phyloP scores from a whole-genome alignment of 495 filamentous ascomycete species.

The Talaromyces stipitatus region DNA sequence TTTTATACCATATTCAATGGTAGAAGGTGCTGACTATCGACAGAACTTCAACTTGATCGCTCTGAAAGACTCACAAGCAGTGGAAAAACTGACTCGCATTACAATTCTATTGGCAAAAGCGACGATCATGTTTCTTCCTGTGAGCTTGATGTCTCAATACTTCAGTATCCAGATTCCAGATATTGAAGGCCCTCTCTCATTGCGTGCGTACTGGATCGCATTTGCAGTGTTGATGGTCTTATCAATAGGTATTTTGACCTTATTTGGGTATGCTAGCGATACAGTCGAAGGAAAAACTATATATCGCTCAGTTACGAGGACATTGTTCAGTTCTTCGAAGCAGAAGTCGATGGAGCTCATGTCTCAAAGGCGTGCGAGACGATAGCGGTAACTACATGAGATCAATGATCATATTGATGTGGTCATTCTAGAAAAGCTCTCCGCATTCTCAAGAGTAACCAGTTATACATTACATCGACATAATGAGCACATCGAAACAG shows the following conservation, averaged over 20 bases:
- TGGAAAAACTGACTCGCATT: slow-evolving; percentile 69
- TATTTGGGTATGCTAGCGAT: slow-evolving; percentile 40
- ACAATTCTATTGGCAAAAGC: slow-evolving; percentile 79
- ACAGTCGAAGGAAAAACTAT: slow-evolving; percentile 45
- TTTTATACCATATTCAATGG: background rate
- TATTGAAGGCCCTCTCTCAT: slow-evolving; percentile 48
- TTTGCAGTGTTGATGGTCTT: slow-evolving; percentile 62
- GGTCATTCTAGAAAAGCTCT: background rate
- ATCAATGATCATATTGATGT: background rate
- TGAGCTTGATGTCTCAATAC: slow-evolving; percentile 79
- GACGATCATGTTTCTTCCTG: slow-evolving; percentile 76
- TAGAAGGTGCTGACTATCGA: slow-evolving; percentile 10
- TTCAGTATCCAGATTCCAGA: slow-evolving; percentile 66
- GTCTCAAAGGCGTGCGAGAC: background rate
- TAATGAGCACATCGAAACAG: no score
- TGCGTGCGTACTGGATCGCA: slow-evolving; percentile 61
- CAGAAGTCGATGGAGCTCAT: slow-evolving; percentile 13
- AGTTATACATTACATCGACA: no score
- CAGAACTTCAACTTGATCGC: slow-evolving; percentile 86
- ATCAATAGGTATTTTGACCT: slow-evolving; percentile 48
- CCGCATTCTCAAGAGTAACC: no score
- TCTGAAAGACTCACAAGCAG: slow-evolving; percentile 71
- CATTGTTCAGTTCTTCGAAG: slow-evolving; percentile 29
- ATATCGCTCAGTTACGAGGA: slow-evolving; percentile 35
- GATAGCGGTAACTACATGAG: background rate